phyloP scores from a whole-genome alignment of 257 asterid genomes.

The Buddleja alternifolia region DNA sequence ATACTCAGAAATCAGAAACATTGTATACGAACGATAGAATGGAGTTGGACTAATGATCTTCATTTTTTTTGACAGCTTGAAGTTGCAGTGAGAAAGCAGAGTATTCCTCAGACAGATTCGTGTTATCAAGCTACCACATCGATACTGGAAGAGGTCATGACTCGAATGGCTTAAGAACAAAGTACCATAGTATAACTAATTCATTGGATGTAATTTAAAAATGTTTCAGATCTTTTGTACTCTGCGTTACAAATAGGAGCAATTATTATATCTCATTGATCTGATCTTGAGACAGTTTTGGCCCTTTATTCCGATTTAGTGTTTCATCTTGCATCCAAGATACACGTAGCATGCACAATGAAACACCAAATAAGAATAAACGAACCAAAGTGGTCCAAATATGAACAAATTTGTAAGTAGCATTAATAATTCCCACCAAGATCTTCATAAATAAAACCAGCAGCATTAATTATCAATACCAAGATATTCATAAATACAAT shows the following conservation, averaged over 20 bases:
- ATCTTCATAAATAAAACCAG: background rate
- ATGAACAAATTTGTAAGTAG: background rate
- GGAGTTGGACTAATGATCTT: background rate
- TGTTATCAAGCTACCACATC: slow-evolving; percentile 56
- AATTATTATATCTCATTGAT: background rate
- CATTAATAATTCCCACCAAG: background rate
- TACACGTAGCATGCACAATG: no score
- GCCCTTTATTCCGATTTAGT: no score
- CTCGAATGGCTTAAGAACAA: slow-evolving; percentile 54
- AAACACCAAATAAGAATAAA: no score
- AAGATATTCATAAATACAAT: slow-evolving; percentile 15
- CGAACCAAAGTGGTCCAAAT: no score
- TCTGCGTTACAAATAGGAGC: background rate
- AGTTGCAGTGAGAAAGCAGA: slow-evolving; percentile 54
- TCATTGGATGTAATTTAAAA: background rate
- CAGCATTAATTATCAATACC: slow-evolving; percentile 15
- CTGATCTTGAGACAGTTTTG: background rate
- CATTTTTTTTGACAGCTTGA: slow-evolving; percentile 50
- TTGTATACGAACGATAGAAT: background rate
- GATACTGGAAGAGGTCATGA: slow-evolving; percentile 73
- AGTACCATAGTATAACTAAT: background rate
- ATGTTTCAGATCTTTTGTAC: background rate
- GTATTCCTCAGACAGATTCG: slow-evolving; percentile 47
- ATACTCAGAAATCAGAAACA: no score
- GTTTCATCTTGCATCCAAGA: no score